Conservation (phyloP, 257 asterid species). For the Phtheirospermum japonicum region DNA sequence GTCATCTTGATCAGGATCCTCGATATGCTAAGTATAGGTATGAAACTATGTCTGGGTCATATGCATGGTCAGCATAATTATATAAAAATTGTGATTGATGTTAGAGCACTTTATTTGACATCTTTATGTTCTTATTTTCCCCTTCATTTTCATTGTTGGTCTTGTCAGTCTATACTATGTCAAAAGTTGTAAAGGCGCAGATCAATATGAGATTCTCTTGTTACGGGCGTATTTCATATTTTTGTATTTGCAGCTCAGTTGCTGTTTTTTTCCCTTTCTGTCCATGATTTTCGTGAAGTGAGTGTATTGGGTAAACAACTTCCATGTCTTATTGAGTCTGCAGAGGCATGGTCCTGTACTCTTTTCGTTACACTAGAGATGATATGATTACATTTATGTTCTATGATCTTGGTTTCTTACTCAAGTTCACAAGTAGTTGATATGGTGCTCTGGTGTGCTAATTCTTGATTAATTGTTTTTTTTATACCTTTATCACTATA, state of each 20-base stretch:
- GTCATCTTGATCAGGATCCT: constrained; percentile 86
- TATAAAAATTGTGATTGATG: not conserved
- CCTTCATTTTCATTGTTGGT: not conserved
- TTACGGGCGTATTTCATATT: too few relatives aligned
- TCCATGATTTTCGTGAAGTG: not conserved
- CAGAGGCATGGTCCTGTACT: not conserved
- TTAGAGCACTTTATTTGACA: not conserved
- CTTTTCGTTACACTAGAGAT: not conserved
- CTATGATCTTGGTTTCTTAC: not conserved
- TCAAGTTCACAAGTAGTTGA: too few relatives aligned
- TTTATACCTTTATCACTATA: too few relatives aligned
- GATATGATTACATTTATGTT: not conserved
- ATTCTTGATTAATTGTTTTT: too few relatives aligned
- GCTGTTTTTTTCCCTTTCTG: not conserved
- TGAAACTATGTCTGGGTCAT: constrained; percentile 11
- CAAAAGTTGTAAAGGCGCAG: not conserved
- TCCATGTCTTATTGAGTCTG: not conserved
- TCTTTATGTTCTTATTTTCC: too few relatives aligned
- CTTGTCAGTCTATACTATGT: not conserved
- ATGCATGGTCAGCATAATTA: constrained; percentile 8
- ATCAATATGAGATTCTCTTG: not conserved
- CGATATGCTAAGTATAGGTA: constrained; percentile 83
- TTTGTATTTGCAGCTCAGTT: not conserved
- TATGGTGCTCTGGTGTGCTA: too few relatives aligned
- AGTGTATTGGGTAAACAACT: not conserved